Evolutionary conservation across 2,329 filamentous ascomycete genomes (phyloP).

Genomic region (Cercospora brassicicola): DNA sequence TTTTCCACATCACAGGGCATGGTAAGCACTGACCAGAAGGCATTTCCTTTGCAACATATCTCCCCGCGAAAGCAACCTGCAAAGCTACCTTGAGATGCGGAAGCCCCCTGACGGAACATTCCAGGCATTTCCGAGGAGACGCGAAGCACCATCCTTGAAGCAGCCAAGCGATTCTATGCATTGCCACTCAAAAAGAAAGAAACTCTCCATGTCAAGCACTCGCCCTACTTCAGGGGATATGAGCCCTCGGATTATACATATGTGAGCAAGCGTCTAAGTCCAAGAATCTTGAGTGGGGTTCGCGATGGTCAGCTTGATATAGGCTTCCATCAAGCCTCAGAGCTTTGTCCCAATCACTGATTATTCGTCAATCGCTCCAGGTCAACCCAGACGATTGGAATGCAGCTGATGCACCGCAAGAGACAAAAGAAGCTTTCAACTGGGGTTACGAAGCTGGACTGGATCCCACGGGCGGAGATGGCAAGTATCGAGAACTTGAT

Average conservation of each 20-base stretch:
- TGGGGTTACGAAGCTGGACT: slow-evolving; percentile 46
- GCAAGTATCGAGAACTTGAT: slow-evolving; percentile 45
- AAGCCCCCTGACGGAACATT: background rate
- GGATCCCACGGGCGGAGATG: slow-evolving; percentile 45
- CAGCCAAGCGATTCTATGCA: slow-evolving; percentile 42
- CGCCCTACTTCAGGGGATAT: slow-evolving; percentile 44
- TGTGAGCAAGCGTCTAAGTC: slow-evolving; percentile 8
- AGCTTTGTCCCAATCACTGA: background rate
- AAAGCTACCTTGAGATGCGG: background rate
- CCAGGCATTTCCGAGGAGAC: slow-evolving; percentile 33
- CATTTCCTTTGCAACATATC: background rate
- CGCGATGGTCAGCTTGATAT: background rate
- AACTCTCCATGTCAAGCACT: slow-evolving; percentile 43
- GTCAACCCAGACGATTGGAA: slow-evolving; percentile 41
- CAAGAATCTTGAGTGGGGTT: background rate
- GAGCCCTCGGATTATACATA: slow-evolving; percentile 46
- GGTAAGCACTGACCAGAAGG: background rate
- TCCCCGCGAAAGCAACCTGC: background rate
- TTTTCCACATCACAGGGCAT: slow-evolving; percentile 46
- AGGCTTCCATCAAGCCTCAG: background rate
- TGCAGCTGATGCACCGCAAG: slow-evolving; percentile 30
- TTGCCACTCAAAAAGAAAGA: slow-evolving; percentile 41
- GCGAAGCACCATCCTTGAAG: slow-evolving; percentile 38
- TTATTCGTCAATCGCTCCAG: background rate
- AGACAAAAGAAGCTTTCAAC: slow-evolving; percentile 48